Evolutionary conservation across 140 eudicot species (phyloP), one percentile per base, ranked within the genome.

Genomic region (Stevia rebaudiana): DNA sequence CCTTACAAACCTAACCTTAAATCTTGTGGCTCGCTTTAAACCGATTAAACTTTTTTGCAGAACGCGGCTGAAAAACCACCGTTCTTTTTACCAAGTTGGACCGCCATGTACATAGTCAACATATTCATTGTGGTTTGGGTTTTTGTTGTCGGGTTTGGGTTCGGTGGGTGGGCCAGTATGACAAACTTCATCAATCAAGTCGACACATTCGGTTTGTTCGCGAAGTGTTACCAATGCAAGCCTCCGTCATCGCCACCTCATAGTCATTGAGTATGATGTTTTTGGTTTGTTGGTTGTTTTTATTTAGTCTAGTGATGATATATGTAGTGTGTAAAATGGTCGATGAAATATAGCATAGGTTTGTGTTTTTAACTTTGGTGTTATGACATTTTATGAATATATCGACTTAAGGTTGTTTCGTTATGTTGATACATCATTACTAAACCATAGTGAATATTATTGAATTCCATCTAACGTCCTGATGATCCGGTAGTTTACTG

Each of bases 161-260:
- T 86, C 40, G 94, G 94, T 64, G 94, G 94, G 30, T 84, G 91
- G 90, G 91, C 91, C 23, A 84, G 87, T 54, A 84, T 84, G 87
- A 68, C 69, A 3, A 86, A 86, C 70, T 82, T 86, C 79, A 80
- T 86, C 62, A 80, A 75, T 21, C 89, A 86, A 68, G 89, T 86
- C 36, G 81, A 86, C 61, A 82, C 83, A 0, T 86, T 86, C 43
- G 95, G 89, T 7, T 67, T 86, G 5, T 82, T 86, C 74, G 86
- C 95, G 4, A 86, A 82, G 77, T 86, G 89, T 58, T 86, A 86
- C 44, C 95, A 86, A 39, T 86, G 95, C 79, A 82, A 82, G 51
- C 78, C 95, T 11, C 82, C 90, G 3, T 58, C 83, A 16, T 69
- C 65, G 11, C 72, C 33, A 11, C 79, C 65, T 10, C 84, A 49